Percentiles rank a stretch among this genome's conserved stretches.
Conservation (phyloP, 73 alveolate species). For the Tetrahymena borealis region DNA sequence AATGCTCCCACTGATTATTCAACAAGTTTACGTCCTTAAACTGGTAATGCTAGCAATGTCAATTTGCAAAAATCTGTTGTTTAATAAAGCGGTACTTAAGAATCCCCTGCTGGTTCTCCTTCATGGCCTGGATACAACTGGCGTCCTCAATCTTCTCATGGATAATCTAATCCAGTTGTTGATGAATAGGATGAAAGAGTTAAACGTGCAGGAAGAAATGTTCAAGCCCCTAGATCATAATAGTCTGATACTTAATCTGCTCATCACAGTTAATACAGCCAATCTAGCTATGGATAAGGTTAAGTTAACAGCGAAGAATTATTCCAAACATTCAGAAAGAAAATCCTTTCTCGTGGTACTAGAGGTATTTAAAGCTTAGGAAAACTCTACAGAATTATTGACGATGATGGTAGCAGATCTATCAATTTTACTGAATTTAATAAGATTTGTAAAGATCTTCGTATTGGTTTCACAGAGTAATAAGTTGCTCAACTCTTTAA, state of each 20-base stretch:
- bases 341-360: slow-evolving; percentile 73
- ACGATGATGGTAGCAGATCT: slow-evolving; percentile 72
- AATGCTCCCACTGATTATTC: slow-evolving; percentile 46
- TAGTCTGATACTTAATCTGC: neutral
- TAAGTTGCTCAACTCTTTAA: slow-evolving; percentile 58
- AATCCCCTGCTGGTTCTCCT: neutral
- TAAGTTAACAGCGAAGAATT: neutral
- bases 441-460: slow-evolving; percentile 74
- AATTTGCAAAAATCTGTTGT: neutral
- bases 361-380: slow-evolving; percentile 83
- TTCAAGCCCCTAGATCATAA: neutral
- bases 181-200: neutral
- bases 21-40: slow-evolving; percentile 27
- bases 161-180: neutral
- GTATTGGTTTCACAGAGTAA: slow-evolving; percentile 60
- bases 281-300: neutral
- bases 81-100: no score
- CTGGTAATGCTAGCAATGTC: neutral
- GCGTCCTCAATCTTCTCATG: neutral
- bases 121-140: neutral
- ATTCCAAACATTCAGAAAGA: slow-evolving; percentile 56
- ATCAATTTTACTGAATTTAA: slow-evolving; percentile 59
- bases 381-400: slow-evolving; percentile 72
- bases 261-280: neutral
- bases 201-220: neutral